phyloP scores from a whole-genome alignment of 306 rosid species.

The Carpinus fangiana region DNA sequence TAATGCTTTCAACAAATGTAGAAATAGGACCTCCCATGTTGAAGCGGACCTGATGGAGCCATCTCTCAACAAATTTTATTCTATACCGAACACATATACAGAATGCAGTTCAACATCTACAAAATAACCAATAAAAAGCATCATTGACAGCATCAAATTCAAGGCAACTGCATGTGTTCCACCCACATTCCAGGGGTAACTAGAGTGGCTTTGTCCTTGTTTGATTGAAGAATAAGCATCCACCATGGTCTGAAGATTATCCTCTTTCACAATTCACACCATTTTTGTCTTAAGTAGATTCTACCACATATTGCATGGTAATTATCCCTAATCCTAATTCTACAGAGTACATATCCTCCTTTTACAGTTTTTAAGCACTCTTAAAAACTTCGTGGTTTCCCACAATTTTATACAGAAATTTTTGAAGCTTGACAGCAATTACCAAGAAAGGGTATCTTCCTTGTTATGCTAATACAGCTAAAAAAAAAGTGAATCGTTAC shows the following conservation, averaged over 20 bases:
- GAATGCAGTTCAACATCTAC: background rate
- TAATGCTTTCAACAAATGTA: background rate
- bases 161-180: too few species aligned
- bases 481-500: conserved; percentile 29
- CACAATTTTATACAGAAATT: background rate
- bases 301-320: background rate
- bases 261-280: background rate
- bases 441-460: background rate
- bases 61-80: background rate
- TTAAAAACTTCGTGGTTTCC: background rate
- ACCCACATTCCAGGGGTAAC: background rate
- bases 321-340: background rate
- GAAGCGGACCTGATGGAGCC: background rate
- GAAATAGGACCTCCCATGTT: background rate
- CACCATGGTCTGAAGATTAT: background rate
- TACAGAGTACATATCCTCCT: background rate
- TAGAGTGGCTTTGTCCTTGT: background rate
- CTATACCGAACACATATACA: background rate
- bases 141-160: background rate
- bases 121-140: background rate
- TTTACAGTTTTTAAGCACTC: background rate
- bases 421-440: background rate
- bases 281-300: background rate
- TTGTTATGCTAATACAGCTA: background rate
- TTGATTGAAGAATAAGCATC: background rate